Evolutionary conservation across 345 rosid genomes (phyloP).

Genomic region (Citrus mangshanensis): DNA sequence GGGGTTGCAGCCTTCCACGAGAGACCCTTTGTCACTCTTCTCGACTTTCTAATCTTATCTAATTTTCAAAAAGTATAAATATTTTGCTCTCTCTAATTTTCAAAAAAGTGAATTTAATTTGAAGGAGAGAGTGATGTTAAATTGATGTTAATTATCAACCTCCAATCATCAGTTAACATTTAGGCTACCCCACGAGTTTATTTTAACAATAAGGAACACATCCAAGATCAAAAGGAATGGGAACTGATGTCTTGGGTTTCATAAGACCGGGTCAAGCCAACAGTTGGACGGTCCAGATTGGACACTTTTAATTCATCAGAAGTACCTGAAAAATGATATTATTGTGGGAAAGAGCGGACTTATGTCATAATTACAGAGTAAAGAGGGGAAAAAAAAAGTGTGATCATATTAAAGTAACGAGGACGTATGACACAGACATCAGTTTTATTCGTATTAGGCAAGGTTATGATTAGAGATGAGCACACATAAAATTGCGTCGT

Average conservation of each 20-base stretch:
- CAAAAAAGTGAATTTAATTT: neutral
- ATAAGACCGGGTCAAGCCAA: neutral
- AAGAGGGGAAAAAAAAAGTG: too few species aligned
- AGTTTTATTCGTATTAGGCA: constrained; percentile 19
- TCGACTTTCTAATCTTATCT: constrained; percentile 5
- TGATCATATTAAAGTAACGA: neutral
- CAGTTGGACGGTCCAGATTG: constrained; percentile 7
- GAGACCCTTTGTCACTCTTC: neutral
- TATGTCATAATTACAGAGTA: too few species aligned
- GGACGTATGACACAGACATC: constrained; percentile 13
- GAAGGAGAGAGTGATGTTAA: neutral
- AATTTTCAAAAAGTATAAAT: neutral
- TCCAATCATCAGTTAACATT: constrained; percentile 1
- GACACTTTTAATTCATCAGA: neutral
- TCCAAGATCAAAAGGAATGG: neutral
- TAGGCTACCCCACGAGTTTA: neutral
- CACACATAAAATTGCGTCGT: constrained; percentile 21
- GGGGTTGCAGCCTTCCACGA: constrained; percentile 3
- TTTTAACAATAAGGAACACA: neutral
- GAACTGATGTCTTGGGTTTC: neutral
- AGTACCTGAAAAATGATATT: too few species aligned
- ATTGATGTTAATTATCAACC: neutral
- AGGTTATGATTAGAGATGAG: constrained; percentile 4
- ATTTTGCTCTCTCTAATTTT: neutral
- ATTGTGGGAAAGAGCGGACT: too few species aligned